These are phyloP conservation scores for Paraphoma sp. DNA, from an alignment of 2,329 filamentous ascomycete genomes.

Conservation along the genomic window DNA sequence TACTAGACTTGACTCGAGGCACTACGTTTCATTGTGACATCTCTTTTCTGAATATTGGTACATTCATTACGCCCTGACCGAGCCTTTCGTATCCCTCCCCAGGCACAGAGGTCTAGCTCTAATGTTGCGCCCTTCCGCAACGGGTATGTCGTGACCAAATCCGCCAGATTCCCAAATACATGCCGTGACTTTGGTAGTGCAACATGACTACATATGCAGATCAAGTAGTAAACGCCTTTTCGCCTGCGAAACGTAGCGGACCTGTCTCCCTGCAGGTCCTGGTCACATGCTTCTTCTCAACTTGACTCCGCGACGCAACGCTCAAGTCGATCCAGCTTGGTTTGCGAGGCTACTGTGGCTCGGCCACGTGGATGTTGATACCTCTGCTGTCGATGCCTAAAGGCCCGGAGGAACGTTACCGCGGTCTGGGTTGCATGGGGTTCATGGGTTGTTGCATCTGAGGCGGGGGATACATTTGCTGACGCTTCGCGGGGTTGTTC, in stretches of 20 bases:
- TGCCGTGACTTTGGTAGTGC: not conserved
- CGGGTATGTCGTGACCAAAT: not conserved
- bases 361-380: no score
- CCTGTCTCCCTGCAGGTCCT: not conserved
- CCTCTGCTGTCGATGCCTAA: no score
- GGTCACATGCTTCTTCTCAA: not conserved
- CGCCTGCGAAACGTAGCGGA: not conserved
- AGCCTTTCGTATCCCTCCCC: not conserved
- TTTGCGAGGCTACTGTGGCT: no score
- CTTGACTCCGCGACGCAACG: not conserved
- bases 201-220: not conserved
- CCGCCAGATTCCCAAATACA: not conserved
- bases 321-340: no score
- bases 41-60: not conserved
- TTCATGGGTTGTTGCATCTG: conserved; percentile 54
- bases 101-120: not conserved
- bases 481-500: conserved; percentile 62
- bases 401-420: conserved; percentile 29
- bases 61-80: not conserved
- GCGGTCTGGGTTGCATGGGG: conserved; percentile 58
- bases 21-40: no score
- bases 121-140: not conserved
- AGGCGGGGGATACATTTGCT: conserved; percentile 60
- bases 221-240: not conserved
- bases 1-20: no score